Conservation (phyloP, 352 stramenopile genomes). For the Phytopythium montanum region DNA sequence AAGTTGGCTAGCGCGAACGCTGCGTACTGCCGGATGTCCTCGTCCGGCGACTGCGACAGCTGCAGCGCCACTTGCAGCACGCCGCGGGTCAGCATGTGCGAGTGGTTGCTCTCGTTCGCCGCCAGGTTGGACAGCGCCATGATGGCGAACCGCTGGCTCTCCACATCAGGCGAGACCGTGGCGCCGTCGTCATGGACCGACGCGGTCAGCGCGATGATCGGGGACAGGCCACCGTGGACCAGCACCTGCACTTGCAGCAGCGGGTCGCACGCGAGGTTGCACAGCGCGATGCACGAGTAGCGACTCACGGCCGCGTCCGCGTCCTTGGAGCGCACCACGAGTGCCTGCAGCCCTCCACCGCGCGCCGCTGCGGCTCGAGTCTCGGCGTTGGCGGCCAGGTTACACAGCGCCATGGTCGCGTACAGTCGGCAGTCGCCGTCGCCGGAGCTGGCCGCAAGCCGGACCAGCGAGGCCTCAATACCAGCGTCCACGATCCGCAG, state of each 20-base stretch:
- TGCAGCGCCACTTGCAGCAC: slow-evolving; percentile 81
- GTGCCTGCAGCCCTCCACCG: slow-evolving; percentile 89
- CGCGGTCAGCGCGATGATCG: slow-evolving; percentile 81
- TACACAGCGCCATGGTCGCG: slow-evolving; percentile 94
- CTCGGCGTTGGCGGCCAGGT: slow-evolving; percentile 93
- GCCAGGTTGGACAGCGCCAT: slow-evolving; percentile 95
- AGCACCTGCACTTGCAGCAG: slow-evolving; percentile 91
- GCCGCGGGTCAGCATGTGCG: slow-evolving; percentile 86
- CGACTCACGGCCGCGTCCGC: slow-evolving; percentile 76
- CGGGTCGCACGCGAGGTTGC: slow-evolving; percentile 92
- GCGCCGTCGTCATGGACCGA: neutral
- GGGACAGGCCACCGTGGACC: slow-evolving; percentile 89
- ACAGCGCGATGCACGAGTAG: slow-evolving; percentile 94
- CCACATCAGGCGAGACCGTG: slow-evolving; percentile 29
- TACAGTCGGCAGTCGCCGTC: slow-evolving; percentile 94
- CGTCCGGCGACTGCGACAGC: slow-evolving; percentile 64
- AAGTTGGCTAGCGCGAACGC: slow-evolving; percentile 94
- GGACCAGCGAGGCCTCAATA: slow-evolving; percentile 86
- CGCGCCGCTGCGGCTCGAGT: slow-evolving; percentile 84
- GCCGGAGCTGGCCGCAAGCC: slow-evolving; percentile 57
- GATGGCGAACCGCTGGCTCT: slow-evolving; percentile 90
- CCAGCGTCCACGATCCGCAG: slow-evolving; percentile 85
- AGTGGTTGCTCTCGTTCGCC: slow-evolving; percentile 93
- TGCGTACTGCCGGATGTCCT: slow-evolving; percentile 87
- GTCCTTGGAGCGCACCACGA: slow-evolving; percentile 88